Base-by-base conservation (phyloP, 1,284 basidiomycete species). In the Microbotryomycetes sp. region DNA sequence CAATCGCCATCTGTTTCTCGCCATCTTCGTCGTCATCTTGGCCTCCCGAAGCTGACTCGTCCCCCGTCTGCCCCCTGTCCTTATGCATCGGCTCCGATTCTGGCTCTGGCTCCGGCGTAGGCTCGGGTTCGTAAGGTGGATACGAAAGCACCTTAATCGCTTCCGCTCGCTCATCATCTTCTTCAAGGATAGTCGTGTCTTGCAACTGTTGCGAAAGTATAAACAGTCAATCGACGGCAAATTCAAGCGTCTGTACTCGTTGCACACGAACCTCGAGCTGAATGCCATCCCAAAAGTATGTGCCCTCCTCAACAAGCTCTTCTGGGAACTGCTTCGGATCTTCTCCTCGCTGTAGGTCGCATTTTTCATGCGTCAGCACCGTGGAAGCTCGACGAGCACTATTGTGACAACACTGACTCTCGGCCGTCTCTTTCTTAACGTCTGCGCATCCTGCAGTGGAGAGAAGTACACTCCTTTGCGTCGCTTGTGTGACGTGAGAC, bases 241-340 rank as follows among this genome's bases (percentile, higher is more conserved):
- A n/a, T n/a, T n/a, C n/a, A n/a, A n/a, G n/a, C n/a, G n/a, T n/a
- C n/a, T n/a, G n/a, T n/a, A n/a, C n/a, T n/a, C n/a, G n/a, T n/a
- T n/a, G n/a, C 6, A 26, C 31, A 3, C 7, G 19, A 6, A 68
- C 66, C 42, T 48, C 23, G 22, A 68, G 47, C 16, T 47, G 23
- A 36, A 70, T 64, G 15, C 63, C 62, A 45, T 70, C 63, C 68
- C 68, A 70, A 31, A 66, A 68, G 29, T 58, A 49, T 6, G 28
- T 45, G 3, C 59, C 58, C 15, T 54, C 42, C 42, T 62, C 60
- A 4, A 51, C 56, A 19, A 50, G 23, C 6, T 31, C 45, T 1
- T 56, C 56, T 16, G 60, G 58, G 32, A 64, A 61, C 4, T 45
- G 46, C 5, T 58, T 64, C 15, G 55, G 56, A 49, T 70, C 64